Base-by-base conservation (phyloP, 2,329 filamentous ascomycete genomes). In the Tricladium varicosporioides region DNA sequence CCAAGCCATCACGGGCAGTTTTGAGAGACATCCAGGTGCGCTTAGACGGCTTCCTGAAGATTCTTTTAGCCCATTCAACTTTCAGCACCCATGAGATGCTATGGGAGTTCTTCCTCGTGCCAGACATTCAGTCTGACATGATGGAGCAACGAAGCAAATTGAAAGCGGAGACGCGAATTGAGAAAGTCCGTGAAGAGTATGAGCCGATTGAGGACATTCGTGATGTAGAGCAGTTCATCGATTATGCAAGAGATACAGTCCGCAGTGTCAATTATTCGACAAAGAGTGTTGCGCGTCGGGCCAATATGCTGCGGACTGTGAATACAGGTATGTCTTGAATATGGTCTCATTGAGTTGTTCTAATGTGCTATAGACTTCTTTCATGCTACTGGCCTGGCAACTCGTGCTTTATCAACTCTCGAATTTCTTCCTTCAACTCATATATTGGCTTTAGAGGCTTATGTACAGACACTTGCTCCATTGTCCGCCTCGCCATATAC, bases 41-140 rank as follows among this genome's bases (percentile, higher is more conserved):
- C 14, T 84, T 96, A 16, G 91, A 99, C 72, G 88, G 85, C 64
- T 97, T 97, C 67, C 76, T 99, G 65, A 91, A 90, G 63, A 91
- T 92, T 15, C 81, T 99, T 61, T 80, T 99, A 22, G 80, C 84
- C 8, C 94, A 99, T 69, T 89, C 93, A 2, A 97, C 94, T 0
- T 97, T 99, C 70, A 84, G 91, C 0, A 96, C 91, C 0, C 95
- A 99, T 69, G 94, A 99, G 75, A 91, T 97, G 82, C 81, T 99
- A 1, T 99, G 94, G 95, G 94, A 99, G 67, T 99, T 99, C 75
- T 96, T 99, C 73, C 81, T 99, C 0, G 92, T 99, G 11, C 94
- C 94, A 1, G 94, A 99, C 65, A 84, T 99, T 50, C 91, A 96
- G 70, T 82, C 90, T 0, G 86, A 91, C 16, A 91, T 92, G 83